phyloP scores from a whole-genome alignment of 176 grass and related monocot genomes.

The Coix lacrymajobi region DNA sequence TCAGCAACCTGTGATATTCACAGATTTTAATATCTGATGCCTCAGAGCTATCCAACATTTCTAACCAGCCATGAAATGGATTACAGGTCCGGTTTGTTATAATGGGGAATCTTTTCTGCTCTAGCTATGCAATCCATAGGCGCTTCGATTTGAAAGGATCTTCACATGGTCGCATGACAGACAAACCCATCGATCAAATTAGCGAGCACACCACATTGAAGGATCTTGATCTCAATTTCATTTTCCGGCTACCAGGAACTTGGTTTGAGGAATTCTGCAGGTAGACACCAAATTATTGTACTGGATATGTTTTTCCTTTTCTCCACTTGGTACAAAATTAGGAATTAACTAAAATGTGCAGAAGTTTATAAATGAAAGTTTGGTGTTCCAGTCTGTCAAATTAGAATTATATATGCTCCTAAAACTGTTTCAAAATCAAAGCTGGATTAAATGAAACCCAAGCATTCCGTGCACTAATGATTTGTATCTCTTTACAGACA shows the following conservation, averaged over 20 bases:
- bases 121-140: conserved; percentile 51
- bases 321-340: neutral
- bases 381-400: neutral
- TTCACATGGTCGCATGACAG: conserved; percentile 63
- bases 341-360: neutral
- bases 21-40: neutral
- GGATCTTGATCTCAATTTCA: conserved; percentile 88
- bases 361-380: neutral
- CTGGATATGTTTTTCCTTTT: neutral
- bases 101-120: conserved; percentile 88
- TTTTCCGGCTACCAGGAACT: conserved; percentile 56
- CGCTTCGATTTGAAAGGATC: conserved; percentile 37
- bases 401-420: neutral
- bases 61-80: neutral
- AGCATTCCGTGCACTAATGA: neutral
- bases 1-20: neutral
- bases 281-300: conserved; percentile 11
- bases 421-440: neutral
- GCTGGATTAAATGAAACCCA: neutral
- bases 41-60: neutral
- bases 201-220: conserved; percentile 69
- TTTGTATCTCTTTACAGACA: conserved; percentile 45
- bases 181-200: conserved; percentile 74
- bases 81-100: conserved; percentile 81
- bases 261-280: conserved; percentile 70